A percentile compares a stretch with the other conserved stretches of the same genome.
Conservation (phyloP, 768 basidiomycete species). For the Kwoniella pini region DNA sequence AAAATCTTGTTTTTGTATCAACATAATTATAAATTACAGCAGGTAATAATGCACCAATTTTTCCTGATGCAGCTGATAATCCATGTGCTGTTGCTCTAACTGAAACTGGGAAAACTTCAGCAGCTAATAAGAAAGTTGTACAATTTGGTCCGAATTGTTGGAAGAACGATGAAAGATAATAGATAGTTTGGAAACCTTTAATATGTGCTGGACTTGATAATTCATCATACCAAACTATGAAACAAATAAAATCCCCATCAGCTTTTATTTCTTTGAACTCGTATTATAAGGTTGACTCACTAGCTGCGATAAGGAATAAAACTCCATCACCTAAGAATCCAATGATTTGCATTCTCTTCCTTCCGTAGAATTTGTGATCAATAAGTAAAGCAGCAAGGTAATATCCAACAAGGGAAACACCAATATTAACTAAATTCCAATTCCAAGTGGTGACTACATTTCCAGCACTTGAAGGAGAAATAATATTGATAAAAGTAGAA, state of each 20-base stretch:
- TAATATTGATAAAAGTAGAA: conserved; percentile 56
- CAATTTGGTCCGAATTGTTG: conserved; percentile 54
- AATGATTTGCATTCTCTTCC: conserved; percentile 53
- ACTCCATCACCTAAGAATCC: conserved; percentile 54
- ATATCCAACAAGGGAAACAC: conserved; percentile 55
- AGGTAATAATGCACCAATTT: conserved; percentile 56
- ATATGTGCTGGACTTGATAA: conserved; percentile 49
- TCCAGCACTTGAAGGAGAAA: conserved; percentile 49
- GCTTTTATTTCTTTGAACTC: too few relatives aligned
- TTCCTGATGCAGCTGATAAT: conserved; percentile 54
- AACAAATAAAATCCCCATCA: conserved; percentile 1
- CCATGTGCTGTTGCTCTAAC: conserved; percentile 57
- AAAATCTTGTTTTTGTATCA: conserved; percentile 48
- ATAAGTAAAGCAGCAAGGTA: conserved; percentile 56
- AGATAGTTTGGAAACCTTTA: conserved; percentile 56
- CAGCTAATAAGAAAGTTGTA: conserved; percentile 57
- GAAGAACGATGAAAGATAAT: conserved; percentile 55
- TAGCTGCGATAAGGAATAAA: conserved; percentile 50
- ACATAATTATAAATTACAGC: conserved; percentile 57
- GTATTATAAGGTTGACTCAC: conserved; percentile 16
- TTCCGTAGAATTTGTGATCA: conserved; percentile 57
- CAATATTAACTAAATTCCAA: conserved; percentile 57
- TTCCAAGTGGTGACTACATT: conserved; percentile 56
- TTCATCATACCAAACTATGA: conserved; percentile 48
- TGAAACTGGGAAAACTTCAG: conserved; percentile 57